Evolutionary conservation across 148 eudicot genomes (phyloP).

Genomic region (Vaccinium macrocarpon): DNA sequence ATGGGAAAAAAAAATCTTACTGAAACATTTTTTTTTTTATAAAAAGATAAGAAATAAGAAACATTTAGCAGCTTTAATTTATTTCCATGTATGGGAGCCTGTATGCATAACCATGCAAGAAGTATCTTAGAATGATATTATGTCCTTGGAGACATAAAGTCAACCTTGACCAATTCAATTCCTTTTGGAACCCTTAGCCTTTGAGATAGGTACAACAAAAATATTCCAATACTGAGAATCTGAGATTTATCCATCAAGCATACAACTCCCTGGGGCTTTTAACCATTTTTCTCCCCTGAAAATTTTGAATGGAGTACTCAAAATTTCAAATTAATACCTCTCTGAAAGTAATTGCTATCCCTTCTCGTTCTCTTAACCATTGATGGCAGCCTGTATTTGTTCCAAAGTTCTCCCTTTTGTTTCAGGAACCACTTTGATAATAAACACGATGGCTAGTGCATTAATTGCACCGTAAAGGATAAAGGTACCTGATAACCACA

Average conservation of each 20-base stretch:
- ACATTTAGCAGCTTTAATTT: not conserved
- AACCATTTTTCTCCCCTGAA: not conserved
- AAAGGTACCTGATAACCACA: conserved; percentile 61
- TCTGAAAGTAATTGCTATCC: not conserved
- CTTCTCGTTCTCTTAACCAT: conserved; percentile 26
- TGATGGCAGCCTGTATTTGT: conserved; percentile 70
- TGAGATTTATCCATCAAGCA: conserved; percentile 4
- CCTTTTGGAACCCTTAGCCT: not conserved
- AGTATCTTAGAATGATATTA: not conserved
- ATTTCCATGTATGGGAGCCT: not conserved
- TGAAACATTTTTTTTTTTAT: not conserved
- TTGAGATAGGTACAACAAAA: not conserved
- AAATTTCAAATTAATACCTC: not conserved
- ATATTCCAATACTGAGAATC: not conserved
- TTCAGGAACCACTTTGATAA: conserved; percentile 74
- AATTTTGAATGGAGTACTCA: not conserved
- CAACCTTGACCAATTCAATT: not conserved
- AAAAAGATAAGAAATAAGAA: too few relatives aligned
- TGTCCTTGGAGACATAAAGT: not conserved
- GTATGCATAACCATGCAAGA: not conserved
- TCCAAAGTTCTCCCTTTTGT: conserved; percentile 86
- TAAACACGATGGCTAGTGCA: conserved; percentile 54
- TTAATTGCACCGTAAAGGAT: conserved; percentile 62
- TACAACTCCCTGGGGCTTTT: not conserved
- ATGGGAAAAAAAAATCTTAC: not conserved